Evolutionary conservation across 2,329 filamentous ascomycete genomes (phyloP), one percentile per base, ranked within the genome.

Genomic region (Trichoderma arundinaceum): DNA sequence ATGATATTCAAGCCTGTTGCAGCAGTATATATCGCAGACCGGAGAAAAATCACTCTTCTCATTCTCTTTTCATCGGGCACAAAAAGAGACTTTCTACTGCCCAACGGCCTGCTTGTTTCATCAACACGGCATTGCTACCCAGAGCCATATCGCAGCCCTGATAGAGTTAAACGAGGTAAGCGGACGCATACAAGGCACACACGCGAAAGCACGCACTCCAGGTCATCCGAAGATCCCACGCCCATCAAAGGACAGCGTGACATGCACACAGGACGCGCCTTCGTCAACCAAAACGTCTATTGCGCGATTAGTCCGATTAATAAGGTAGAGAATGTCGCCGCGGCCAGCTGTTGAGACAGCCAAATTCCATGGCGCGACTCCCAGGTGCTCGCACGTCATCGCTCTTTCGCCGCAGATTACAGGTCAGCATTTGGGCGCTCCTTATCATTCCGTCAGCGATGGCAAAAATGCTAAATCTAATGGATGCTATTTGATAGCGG

Each of bases 201-300:
- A 4, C 22, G 22, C 22, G 22, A 28, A 28, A 28, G 22, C 22
- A 28, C 22, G 22, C 22, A 53, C 32, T 28, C 44, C 41, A 48
- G 32, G 48, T 49, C 49, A 66, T 56, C 64, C 56, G 64, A 35
- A 41, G 57, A 43, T 56, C 28, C 56, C 64, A 61, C 22, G 19
- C 49, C 43, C 32, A 44, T 52, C 63, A 49, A 61, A 3, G 48
- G 64, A 7, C 49, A 43, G 64, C 57, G 22, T 66, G 57, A 56
- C 64, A 56, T 19, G 51, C 64, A 65, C 65, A 54, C 53, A 28
- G 39, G 61, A 67, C 65, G 64, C 54, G 60, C 38, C 59, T 7
- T 67, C 65, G 65, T 67, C 65, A 67, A 52, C 52, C 15, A 56
- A 59, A 61, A 46, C 44, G 39, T 43, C 39, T 65, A 67, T 67